These are phyloP conservation scores for Beta corolliflora DNA, from an alignment of 179 eudicot species.

Conservation along the genomic window DNA sequence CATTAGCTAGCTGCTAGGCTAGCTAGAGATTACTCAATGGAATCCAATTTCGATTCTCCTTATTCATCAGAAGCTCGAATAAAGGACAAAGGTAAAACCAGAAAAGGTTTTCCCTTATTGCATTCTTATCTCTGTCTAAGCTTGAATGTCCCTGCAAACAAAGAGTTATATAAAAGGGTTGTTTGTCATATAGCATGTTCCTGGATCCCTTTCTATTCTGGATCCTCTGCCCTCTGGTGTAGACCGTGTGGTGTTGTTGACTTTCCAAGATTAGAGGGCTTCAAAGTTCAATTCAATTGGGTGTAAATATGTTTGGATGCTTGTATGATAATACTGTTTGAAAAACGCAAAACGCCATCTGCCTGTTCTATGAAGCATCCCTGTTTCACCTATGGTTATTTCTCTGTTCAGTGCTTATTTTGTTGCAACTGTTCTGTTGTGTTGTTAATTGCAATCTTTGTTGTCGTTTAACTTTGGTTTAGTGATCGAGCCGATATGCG, in stretches of 20 bases:
- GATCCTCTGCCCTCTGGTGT: background rate
- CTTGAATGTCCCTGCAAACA: background rate
- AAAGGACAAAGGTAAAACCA: slow-evolving; percentile 57
- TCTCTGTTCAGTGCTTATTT: background rate
- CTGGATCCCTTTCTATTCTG: background rate
- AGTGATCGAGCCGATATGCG: no score
- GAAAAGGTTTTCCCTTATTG: background rate
- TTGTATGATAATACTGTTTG: background rate
- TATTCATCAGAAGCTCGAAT: slow-evolving; percentile 76
- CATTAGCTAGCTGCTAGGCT: slow-evolving; percentile 55
- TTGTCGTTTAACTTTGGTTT: no score
- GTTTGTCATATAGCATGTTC: background rate
- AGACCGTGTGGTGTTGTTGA: background rate
- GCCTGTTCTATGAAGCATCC: background rate
- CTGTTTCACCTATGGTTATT: background rate
- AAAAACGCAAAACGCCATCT: background rate
- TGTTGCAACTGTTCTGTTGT: background rate
- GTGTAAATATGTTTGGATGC: background rate
- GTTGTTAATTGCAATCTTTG: no score
- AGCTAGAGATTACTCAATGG: slow-evolving; percentile 72
- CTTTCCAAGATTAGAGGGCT: background rate
- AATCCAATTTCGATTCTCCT: slow-evolving; percentile 75
- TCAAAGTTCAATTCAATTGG: background rate
- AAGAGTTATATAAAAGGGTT: background rate
- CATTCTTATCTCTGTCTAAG: background rate